Evolutionary conservation across 345 rosid genomes (phyloP).

Genomic region (Aethionema arabicum): DNA sequence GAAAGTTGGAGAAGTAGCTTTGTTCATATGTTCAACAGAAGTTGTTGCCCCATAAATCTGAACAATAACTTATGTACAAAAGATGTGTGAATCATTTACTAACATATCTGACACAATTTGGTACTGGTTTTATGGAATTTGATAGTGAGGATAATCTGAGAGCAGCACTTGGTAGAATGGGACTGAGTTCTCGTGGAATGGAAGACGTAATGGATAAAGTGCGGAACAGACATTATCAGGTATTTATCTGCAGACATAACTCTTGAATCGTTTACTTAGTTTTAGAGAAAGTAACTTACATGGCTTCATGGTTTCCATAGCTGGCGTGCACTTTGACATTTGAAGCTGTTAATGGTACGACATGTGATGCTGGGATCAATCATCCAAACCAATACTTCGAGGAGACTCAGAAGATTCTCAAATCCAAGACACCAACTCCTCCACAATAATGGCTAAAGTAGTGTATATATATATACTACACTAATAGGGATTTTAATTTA

Average conservation of each 20-base stretch:
- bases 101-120: slow-evolving; percentile 5
- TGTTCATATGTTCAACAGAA: slow-evolving; percentile 4
- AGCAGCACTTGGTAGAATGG: slow-evolving; percentile 83
- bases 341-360: slow-evolving; percentile 69
- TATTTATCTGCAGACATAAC: slow-evolving; percentile 27
- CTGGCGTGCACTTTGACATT: slow-evolving; percentile 89
- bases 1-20: background rate
- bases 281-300: slow-evolving; percentile 15
- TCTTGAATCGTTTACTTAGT: slow-evolving; percentile 2
- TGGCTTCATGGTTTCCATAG: slow-evolving; percentile 25
- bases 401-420: slow-evolving; percentile 73
- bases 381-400: slow-evolving; percentile 89
- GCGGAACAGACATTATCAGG: slow-evolving; percentile 83
- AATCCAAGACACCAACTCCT: slow-evolving; percentile 51
- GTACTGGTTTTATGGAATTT: slow-evolving; percentile 5
- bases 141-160: slow-evolving; percentile 80
- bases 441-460: too few relatives aligned
- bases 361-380: slow-evolving; percentile 80
- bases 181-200: slow-evolving; percentile 58
- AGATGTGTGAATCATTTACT: slow-evolving; percentile 9
- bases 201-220: slow-evolving; percentile 83
- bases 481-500: too few relatives aligned
- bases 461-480: too few relatives aligned
- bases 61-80: background rate
- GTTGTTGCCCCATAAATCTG: background rate